Conservation (phyloP, 352 stramenopile species). For the Peronosclerospora sorghi region DNA sequence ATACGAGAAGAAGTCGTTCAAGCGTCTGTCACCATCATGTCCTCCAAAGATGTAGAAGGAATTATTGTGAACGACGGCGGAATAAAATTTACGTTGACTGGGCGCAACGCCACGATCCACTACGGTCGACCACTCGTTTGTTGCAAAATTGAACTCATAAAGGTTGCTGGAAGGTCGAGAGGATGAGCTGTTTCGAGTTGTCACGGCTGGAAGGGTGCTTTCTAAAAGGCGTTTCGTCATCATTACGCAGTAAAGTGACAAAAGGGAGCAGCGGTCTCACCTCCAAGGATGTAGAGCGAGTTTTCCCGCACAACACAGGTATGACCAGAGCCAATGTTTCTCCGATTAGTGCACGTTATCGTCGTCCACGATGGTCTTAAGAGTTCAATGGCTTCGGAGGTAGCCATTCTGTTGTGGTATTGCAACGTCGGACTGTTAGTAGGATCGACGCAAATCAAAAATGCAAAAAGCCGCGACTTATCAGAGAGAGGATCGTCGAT, state of each 20-base stretch:
- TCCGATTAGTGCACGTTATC: slow-evolving; percentile 62
- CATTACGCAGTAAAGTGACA: not conserved
- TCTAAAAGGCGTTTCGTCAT: slow-evolving; percentile 3
- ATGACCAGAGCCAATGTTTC: slow-evolving; percentile 83
- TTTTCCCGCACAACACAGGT: slow-evolving; percentile 82
- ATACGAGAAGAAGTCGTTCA: slow-evolving; percentile 94
- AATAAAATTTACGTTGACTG: slow-evolving; percentile 87
- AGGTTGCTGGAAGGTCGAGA: slow-evolving; percentile 82
- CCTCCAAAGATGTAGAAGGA: slow-evolving; percentile 91
- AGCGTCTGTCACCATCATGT: slow-evolving; percentile 85
- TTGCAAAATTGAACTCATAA: slow-evolving; percentile 86
- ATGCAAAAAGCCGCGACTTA: no score
- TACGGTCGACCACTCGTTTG: slow-evolving; percentile 58
- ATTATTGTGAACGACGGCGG: slow-evolving; percentile 86
- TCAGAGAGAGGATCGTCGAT: no score
- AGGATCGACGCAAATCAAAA: no score
- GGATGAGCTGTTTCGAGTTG: slow-evolving; percentile 10
- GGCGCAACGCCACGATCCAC: slow-evolving; percentile 48
- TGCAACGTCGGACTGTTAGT: not conserved
- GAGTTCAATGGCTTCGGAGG: slow-evolving; percentile 14
- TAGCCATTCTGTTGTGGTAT: slow-evolving; percentile 9
- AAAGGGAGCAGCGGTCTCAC: slow-evolving; percentile 10
- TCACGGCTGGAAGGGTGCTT: slow-evolving; percentile 7
- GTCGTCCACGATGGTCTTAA: slow-evolving; percentile 42
- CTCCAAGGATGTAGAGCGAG: slow-evolving; percentile 89